Evolutionary conservation across 768 basidiomycete genomes (phyloP).

Genomic region (Amanita fuliginea): DNA sequence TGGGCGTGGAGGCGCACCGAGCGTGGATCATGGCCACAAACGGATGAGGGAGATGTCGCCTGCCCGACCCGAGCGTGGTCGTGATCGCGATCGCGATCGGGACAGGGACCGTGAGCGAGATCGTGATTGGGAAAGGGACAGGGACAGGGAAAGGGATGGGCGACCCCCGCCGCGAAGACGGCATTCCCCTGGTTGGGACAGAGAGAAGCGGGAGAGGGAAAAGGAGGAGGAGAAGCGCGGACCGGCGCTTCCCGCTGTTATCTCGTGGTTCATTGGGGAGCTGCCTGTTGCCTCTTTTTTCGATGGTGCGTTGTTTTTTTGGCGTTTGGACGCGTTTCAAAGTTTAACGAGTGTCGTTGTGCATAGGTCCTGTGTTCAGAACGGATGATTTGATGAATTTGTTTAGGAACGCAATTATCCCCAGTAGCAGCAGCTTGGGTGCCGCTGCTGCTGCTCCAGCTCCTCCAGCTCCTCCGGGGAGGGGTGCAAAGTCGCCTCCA

Average conservation of each 20-base stretch:
- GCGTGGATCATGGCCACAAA: conserved; percentile 24
- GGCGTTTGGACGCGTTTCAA: conserved; percentile 4
- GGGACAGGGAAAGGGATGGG: conserved; percentile 10
- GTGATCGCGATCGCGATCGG: conserved; percentile 5
- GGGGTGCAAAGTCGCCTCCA: conserved; percentile 41
- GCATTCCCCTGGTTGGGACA: conserved; percentile 36
- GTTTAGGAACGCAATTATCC: conserved; percentile 74
- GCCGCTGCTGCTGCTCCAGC: not conserved
- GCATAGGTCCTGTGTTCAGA: conserved; percentile 75
- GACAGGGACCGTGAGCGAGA: conserved; percentile 17
- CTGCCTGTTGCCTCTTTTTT: conserved; percentile 66
- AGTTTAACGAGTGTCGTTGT: conserved; percentile 3
- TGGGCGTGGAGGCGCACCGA: conserved; percentile 12
- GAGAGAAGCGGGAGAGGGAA: conserved; percentile 26
- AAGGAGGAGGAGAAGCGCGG: conserved; percentile 36
- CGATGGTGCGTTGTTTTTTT: conserved; percentile 52
- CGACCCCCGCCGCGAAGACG: conserved; percentile 22
- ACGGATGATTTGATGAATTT: conserved; percentile 85
- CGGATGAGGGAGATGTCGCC: conserved; percentile 20
- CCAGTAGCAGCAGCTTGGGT: conserved; percentile 33
- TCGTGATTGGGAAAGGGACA: conserved; percentile 12
- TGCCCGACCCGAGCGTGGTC: conserved; percentile 6
- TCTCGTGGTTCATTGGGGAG: conserved; percentile 79
- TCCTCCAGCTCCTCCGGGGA: not conserved
- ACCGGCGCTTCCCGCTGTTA: conserved; percentile 37